Evolutionary conservation across 2,329 filamentous ascomycete genomes (phyloP), one percentile per base, ranked within the genome.

Genomic region (Phialophora expanda): DNA sequence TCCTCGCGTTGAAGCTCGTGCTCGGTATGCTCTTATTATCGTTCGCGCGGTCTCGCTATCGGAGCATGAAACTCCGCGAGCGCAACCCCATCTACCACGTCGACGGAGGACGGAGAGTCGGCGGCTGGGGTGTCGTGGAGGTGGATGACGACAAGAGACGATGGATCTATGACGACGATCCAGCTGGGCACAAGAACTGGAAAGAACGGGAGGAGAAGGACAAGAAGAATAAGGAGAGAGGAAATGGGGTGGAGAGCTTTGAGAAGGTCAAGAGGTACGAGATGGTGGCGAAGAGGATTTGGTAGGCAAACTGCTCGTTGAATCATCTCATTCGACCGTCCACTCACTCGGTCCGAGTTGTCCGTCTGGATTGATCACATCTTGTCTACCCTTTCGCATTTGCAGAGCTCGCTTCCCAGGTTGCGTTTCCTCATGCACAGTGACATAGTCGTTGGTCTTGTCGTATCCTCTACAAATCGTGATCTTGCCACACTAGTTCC

Each of bases 251-350:
- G 62, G 84, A 86, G 65, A 87, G 86, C 76, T 87, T 87, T 78
- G 90, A 84, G 74, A 87, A 80, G 76, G 92, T 88, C 69, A 87
- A 84, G 72, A 85, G 95, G 73, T 99, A 97, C 80, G 92, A 93
- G 75, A 97, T 98, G 95, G 89, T 93, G 73, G 92, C 92, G 0
- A 98, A 97, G 84, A 86, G 95, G 76, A 99, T 99, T 73, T 99
- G 95, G 95, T 98, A 61, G 44, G 6, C 38, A 20, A n/a, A 7
- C 38, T 20, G 17, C 17, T 44, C 38, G 38, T 44, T n/a, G 38
- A n/a, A 7, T 44, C 38, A 17, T 44, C 38, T 44, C 38, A 20
- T 20, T n/a, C 14, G 38, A 8, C 14, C 17, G 6, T 44, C 38
- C 38, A n/a, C 38, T n/a, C 38, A 20, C 14, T n/a, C 12, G 38